Conservation (phyloP, 495 filamentous ascomycete species). For the Neurospora pannonica region DNA sequence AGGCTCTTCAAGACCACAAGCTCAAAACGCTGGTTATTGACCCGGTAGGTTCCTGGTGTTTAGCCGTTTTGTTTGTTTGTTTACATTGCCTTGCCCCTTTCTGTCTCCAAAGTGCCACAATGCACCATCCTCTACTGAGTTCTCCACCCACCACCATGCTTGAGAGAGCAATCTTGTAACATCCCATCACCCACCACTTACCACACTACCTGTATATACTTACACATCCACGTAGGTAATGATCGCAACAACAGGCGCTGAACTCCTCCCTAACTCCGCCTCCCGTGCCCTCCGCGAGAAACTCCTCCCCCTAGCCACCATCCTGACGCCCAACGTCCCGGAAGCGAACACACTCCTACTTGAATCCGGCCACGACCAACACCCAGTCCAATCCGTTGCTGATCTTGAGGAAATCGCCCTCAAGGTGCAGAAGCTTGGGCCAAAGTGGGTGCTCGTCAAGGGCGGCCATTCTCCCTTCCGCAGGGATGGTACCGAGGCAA, state of each 20-base stretch:
- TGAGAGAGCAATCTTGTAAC: neutral
- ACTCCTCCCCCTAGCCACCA: conserved; percentile 65
- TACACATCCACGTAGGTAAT: conserved; percentile 57
- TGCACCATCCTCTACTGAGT: neutral
- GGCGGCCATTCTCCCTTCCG: conserved; percentile 84
- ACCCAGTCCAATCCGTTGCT: conserved; percentile 43
- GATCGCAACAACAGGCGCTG: conserved; percentile 77
- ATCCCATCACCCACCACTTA: neutral
- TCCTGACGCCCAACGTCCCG: conserved; percentile 87
- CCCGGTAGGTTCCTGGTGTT: conserved; percentile 46
- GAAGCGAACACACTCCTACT: conserved; percentile 71
- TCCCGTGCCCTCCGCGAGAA: conserved; percentile 52
- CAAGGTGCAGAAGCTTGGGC: conserved; percentile 55
- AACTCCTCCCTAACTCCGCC: conserved; percentile 62
- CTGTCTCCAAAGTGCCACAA: neutral
- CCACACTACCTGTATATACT: neutral
- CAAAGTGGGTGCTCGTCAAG: conserved; percentile 77
- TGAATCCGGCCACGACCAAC: conserved; percentile 39
- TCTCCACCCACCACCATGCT: neutral
- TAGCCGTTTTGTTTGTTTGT: neutral
- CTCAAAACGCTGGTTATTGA: conserved; percentile 66
- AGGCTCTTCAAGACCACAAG: conserved; percentile 50
- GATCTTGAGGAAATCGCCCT: conserved; percentile 61
- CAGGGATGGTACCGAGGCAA: conserved; percentile 46
- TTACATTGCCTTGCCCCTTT: neutral